Conservation (phyloP, 768 basidiomycete genomes). For the Multifurca ochricompacta region DNA sequence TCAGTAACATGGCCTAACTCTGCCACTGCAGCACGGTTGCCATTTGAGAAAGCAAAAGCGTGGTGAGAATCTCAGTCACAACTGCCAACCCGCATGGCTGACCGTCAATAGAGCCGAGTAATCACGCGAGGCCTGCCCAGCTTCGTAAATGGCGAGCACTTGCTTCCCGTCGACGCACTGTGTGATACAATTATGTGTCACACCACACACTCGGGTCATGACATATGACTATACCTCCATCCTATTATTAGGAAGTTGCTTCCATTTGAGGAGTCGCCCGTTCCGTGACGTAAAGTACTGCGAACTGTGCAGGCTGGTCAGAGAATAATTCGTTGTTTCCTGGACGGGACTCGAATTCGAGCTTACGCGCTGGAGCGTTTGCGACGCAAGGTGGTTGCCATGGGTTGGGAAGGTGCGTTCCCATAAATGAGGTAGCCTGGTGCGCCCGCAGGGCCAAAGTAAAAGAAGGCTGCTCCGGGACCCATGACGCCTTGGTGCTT, state of each 20-base stretch:
- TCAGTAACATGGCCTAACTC: neutral
- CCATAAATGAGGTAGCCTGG: slow-evolving; percentile 66
- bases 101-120: slow-evolving; percentile 56
- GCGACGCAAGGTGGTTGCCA: slow-evolving; percentile 50
- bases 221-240: slow-evolving; percentile 58
- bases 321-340: neutral
- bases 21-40: slow-evolving; percentile 51
- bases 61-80: slow-evolving; percentile 72
- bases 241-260: slow-evolving; percentile 40
- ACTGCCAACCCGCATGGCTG: slow-evolving; percentile 47
- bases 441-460: slow-evolving; percentile 57
- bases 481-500: slow-evolving; percentile 68
- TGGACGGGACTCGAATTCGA: neutral
- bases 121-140: slow-evolving; percentile 46
- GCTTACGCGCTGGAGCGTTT: slow-evolving; percentile 60
- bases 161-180: slow-evolving; percentile 55
- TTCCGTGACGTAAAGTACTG: slow-evolving; percentile 67
- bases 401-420: slow-evolving; percentile 46
- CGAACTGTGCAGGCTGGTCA: slow-evolving; percentile 37
- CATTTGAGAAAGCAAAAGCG: slow-evolving; percentile 68
- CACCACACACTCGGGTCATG: neutral
- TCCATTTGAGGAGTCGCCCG: slow-evolving; percentile 73
- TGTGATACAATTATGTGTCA: slow-evolving; percentile 1
- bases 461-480: slow-evolving; percentile 70
- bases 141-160: slow-evolving; percentile 59